A percentile compares a stretch with the other conserved stretches of the same genome.
phyloP scores from a whole-genome alignment of 345 rosid species.

The Excoecaria agallocha region DNA sequence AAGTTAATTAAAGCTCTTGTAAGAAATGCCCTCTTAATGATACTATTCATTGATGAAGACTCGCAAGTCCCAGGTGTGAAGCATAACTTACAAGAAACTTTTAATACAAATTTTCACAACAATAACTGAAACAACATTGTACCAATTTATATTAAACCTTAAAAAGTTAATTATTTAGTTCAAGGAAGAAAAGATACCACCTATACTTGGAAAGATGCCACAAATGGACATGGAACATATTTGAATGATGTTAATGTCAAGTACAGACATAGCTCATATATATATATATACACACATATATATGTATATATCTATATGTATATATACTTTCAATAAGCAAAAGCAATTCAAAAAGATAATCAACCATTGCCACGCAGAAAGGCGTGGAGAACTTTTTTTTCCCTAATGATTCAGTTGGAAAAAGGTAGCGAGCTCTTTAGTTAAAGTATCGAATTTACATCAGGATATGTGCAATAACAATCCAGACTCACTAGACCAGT shows the following conservation, averaged over 20 bases:
- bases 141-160: background rate
- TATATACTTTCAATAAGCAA: background rate
- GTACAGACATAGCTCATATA: background rate
- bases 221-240: background rate
- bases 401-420: background rate
- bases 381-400: background rate
- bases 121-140: background rate
- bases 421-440: background rate
- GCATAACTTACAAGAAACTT: background rate
- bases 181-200: background rate
- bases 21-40: background rate
- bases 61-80: background rate
- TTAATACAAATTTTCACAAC: conserved; percentile 2
- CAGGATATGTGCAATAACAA: background rate
- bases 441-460: background rate
- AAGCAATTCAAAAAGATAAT: background rate
- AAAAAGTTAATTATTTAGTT: background rate
- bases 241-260: background rate
- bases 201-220: background rate
- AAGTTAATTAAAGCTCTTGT: conserved; percentile 2
- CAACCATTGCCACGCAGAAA: background rate
- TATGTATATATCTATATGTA: too few species aligned
- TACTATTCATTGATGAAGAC: background rate
- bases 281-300: too few species aligned
- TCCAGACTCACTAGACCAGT: background rate